phyloP scores from a whole-genome alignment of 805 yeast genomes.

The Tetrapisispora taiwanensis region DNA sequence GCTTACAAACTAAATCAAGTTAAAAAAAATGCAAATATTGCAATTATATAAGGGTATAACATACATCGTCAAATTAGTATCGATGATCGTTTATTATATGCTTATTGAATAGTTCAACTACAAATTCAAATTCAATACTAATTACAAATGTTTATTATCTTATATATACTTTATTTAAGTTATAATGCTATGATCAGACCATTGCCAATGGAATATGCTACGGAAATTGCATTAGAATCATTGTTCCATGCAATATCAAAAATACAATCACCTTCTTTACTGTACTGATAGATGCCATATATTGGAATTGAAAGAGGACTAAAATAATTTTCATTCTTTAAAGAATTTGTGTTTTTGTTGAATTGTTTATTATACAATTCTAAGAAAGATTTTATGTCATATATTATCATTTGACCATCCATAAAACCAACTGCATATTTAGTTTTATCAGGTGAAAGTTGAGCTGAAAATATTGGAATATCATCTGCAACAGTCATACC shows the following conservation, averaged over 20 bases:
- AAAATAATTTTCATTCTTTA: neutral
- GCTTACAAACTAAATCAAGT: no score
- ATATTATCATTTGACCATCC: slow-evolving; percentile 48
- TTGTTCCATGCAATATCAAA: slow-evolving; percentile 31
- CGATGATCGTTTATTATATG: no score
- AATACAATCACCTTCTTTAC: slow-evolving; percentile 19
- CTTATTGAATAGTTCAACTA: no score
- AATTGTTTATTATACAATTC: neutral
- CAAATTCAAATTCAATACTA: no score
- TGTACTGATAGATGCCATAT: slow-evolving; percentile 18
- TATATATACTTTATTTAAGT: neutral
- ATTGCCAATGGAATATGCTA: slow-evolving; percentile 26
- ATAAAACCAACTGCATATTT: slow-evolving; percentile 56
- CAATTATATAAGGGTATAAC: no score
- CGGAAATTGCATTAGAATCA: slow-evolving; percentile 20
- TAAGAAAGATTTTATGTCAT: slow-evolving; percentile 28
- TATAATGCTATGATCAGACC: slow-evolving; percentile 20
- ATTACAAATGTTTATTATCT: neutral
- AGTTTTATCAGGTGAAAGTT: slow-evolving; percentile 40
- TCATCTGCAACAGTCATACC: slow-evolving; percentile 35
- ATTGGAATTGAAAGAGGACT: slow-evolving; percentile 21
- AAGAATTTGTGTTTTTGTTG: no score
- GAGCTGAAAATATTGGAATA: slow-evolving; percentile 44
- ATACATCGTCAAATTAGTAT: no score
- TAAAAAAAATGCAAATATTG: no score